Conservation (phyloP, 2,329 filamentous ascomycete species). For the Fusarium sulawesiense region DNA sequence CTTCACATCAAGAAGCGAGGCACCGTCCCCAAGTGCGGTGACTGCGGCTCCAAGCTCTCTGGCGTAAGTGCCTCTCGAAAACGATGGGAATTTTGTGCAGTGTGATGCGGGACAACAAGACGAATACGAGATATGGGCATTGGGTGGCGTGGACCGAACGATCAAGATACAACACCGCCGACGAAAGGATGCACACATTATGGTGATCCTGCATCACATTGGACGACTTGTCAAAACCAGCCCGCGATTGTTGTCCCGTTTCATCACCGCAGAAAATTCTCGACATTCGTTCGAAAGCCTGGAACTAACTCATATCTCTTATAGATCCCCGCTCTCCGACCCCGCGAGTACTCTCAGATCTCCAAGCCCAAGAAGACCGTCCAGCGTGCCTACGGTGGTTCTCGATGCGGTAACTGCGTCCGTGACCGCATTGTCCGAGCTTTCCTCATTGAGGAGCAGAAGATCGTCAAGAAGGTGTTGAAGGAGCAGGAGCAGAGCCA, state of each 20-base stretch:
- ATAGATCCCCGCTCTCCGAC: conserved; percentile 94
- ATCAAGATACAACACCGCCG: neutral
- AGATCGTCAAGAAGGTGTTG: conserved; percentile 99
- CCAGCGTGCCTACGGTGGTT: conserved; percentile 97
- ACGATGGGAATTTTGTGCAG: conserved; percentile 24
- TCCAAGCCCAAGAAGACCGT: conserved; percentile 99
- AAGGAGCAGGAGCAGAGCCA: conserved; percentile 90
- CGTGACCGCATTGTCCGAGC: conserved; percentile 97
- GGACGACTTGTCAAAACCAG: neutral
- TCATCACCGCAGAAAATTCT: conserved; percentile 15
- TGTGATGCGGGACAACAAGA: conserved; percentile 28
- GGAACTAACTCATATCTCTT: conserved; percentile 30
- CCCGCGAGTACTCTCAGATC: conserved; percentile 96
- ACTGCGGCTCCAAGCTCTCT: conserved; percentile 97
- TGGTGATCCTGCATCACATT: neutral
- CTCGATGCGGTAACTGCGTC: conserved; percentile 98
- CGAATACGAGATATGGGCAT: conserved; percentile 14
- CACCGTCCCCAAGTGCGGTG: conserved; percentile 98
- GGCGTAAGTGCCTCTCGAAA: conserved; percentile 78
- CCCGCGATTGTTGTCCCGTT: conserved; percentile 5
- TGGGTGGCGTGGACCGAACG: conserved; percentile 5
- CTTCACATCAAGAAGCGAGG: conserved; percentile 99
- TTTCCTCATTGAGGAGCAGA: conserved; percentile 99
- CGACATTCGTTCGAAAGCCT: neutral
- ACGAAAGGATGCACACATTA: neutral